Evolutionary conservation across 768 basidiomycete species (phyloP).

Genomic region (Mycena epipterygia): DNA sequence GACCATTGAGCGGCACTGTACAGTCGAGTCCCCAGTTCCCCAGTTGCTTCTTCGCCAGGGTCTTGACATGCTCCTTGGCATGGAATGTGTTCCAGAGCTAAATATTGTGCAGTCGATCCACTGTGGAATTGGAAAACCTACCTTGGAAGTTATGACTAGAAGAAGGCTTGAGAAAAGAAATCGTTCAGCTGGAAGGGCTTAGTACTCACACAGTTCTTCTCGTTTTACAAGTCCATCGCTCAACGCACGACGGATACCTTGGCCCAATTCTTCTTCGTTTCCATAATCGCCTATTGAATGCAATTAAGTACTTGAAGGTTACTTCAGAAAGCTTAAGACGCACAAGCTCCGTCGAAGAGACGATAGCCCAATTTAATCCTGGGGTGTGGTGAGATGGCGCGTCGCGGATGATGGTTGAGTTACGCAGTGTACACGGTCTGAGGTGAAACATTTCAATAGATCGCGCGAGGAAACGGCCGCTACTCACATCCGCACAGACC

Average conservation of each 20-base stretch:
- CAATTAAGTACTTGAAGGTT: not conserved
- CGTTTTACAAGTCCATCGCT: slow-evolving; percentile 86
- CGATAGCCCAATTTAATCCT: slow-evolving; percentile 86
- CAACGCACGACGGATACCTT: slow-evolving; percentile 84
- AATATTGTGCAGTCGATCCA: not conserved
- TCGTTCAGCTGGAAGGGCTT: not conserved
- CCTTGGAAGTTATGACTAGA: slow-evolving; percentile 89
- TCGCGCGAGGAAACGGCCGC: not conserved
- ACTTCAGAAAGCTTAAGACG: too few species aligned
- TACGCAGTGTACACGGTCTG: slow-evolving; percentile 84
- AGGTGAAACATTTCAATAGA: not conserved
- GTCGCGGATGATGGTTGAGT: not conserved
- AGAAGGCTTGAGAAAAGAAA: slow-evolving; percentile 2
- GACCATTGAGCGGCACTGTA: not conserved
- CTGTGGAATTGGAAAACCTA: slow-evolving; percentile 32
- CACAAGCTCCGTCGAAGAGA: slow-evolving; percentile 85
- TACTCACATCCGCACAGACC: slow-evolving; percentile 70
- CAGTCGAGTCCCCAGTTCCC: slow-evolving; percentile 82
- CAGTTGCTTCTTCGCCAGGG: slow-evolving; percentile 74
- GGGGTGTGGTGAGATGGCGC: not conserved
- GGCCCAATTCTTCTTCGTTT: slow-evolving; percentile 86
- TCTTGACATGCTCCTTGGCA: slow-evolving; percentile 77
- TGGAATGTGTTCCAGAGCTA: slow-evolving; percentile 94
- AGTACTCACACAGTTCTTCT: slow-evolving; percentile 84
- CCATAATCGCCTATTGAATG: slow-evolving; percentile 51